Conservation (phyloP, 2,329 filamentous ascomycete species). For the Fusarium equiseti region DNA sequence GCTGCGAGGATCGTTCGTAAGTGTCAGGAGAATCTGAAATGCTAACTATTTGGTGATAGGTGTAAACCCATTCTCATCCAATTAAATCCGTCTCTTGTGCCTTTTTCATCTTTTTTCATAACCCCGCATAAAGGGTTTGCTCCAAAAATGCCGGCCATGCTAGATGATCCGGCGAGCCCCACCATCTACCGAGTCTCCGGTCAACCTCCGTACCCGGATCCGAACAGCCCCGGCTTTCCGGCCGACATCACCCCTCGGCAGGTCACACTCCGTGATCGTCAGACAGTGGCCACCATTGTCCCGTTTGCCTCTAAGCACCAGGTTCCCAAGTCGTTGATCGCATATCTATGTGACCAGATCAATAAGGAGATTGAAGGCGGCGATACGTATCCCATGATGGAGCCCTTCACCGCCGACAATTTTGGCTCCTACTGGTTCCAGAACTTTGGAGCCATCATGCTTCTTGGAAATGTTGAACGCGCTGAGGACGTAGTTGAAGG, state of each 20-base stretch:
- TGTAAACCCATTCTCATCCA: slow-evolving; percentile 6
- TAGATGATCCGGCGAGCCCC: slow-evolving; percentile 79
- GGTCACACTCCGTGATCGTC: slow-evolving; percentile 84
- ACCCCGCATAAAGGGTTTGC: slow-evolving; percentile 23
- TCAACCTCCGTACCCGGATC: slow-evolving; percentile 72
- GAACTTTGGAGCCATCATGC: slow-evolving; percentile 89
- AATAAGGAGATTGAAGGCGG: slow-evolving; percentile 93
- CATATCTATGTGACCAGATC: slow-evolving; percentile 84
- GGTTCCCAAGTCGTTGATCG: slow-evolving; percentile 79
- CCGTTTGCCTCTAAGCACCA: slow-evolving; percentile 82
- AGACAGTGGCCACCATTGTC: slow-evolving; percentile 85
- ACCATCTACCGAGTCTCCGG: slow-evolving; percentile 79
- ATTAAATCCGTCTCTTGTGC: slow-evolving; percentile 10
- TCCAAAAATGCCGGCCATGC: slow-evolving; percentile 77
- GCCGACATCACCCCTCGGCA: slow-evolving; percentile 77
- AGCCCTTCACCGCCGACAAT: slow-evolving; percentile 77
- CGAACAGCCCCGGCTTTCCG: slow-evolving; percentile 73
- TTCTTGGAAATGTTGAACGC: slow-evolving; percentile 79
- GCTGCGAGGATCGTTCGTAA: slow-evolving; percentile 17
- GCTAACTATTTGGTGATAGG: slow-evolving; percentile 24
- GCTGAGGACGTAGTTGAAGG: slow-evolving; percentile 69
- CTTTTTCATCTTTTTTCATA: neutral
- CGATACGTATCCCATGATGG: slow-evolving; percentile 91
- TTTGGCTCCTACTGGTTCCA: slow-evolving; percentile 92
- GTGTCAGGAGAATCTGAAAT: slow-evolving; percentile 1